phyloP scores from a whole-genome alignment of 163 green algal species.

The Chlamydomonas reinhardtii region DNA sequence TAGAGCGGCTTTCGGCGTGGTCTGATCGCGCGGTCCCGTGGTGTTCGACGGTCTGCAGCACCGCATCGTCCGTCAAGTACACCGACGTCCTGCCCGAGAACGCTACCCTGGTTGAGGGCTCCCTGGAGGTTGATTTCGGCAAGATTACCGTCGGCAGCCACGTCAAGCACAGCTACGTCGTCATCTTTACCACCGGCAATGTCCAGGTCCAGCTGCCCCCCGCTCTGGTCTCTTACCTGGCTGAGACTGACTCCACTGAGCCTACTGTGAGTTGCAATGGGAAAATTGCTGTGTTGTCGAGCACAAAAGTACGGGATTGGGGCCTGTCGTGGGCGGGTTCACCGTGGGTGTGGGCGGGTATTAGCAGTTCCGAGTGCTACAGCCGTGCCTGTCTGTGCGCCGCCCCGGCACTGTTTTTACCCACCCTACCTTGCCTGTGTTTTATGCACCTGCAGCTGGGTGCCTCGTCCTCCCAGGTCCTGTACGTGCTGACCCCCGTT shows the following conservation, averaged over 20 bases:
- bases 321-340: not conserved
- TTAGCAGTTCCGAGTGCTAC: not conserved
- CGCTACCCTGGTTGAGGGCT: conserved; percentile 59
- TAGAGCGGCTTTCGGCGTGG: too few relatives aligned
- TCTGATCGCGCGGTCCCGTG: not conserved
- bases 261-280: not conserved
- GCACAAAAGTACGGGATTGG: not conserved
- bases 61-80: conserved; percentile 54
- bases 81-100: conserved; percentile 53
- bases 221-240: conserved; percentile 59
- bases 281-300: not conserved
- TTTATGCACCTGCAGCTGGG: conserved; percentile 48
- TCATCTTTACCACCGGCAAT: conserved; percentile 53
- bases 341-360: not conserved
- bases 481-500: conserved; percentile 68
- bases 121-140: conserved; percentile 31
- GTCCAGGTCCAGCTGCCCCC: conserved; percentile 30
- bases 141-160: conserved; percentile 59
- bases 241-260: conserved; percentile 52
- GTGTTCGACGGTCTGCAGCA: conserved; percentile 45
- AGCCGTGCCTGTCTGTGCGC: not conserved
- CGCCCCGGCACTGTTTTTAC: too few relatives aligned
- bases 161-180: conserved; percentile 57
- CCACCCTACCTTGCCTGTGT: too few relatives aligned
- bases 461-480: conserved; percentile 36